A percentile compares a stretch with the other conserved stretches of the same genome.
These are phyloP conservation scores for Pistacia vera DNA, from an alignment of 345 rosid species.

Conservation along the genomic window DNA sequence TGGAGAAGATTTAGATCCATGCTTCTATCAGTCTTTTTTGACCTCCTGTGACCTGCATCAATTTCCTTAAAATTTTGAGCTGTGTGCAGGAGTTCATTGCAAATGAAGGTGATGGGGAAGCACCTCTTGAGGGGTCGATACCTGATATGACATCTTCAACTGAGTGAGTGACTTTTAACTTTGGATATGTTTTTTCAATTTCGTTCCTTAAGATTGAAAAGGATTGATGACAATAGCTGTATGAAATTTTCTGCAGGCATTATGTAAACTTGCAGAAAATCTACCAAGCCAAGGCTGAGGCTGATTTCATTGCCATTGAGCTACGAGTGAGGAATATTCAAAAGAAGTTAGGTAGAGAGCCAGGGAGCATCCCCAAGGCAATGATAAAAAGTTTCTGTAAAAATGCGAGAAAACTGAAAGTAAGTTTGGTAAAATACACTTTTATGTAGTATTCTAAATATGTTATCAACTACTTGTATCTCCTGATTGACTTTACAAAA, in stretches of 20 bases:
- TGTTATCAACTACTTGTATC: conserved; percentile 8
- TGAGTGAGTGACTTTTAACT: conserved; percentile 57
- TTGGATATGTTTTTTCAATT: background rate
- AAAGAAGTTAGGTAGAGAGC: conserved; percentile 78
- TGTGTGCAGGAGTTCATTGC: conserved; percentile 74
- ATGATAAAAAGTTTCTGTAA: conserved; percentile 78
- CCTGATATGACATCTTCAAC: conserved; percentile 99
- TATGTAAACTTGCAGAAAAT: conserved; percentile 88
- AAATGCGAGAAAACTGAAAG: conserved; percentile 90
- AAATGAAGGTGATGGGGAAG: conserved; percentile 89
- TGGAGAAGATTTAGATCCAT: background rate
- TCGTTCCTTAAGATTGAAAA: background rate
- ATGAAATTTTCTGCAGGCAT: conserved; percentile 51
- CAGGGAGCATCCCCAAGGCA: conserved; percentile 62
- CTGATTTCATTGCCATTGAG: conserved; percentile 78
- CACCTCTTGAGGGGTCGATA: conserved; percentile 96
- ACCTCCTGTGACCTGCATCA: conserved; percentile 8
- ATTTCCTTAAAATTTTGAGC: conserved; percentile 16
- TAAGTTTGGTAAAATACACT: conserved; percentile 33
- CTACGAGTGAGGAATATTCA: conserved; percentile 57
- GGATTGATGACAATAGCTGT: background rate
- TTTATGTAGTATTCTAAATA: conserved; percentile 6
- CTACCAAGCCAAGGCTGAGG: conserved; percentile 92
- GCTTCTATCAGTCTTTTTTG: background rate
- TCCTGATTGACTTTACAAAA: conserved; percentile 6